phyloP scores from a whole-genome alignment of 148 eudicot genomes.

The Pouteria glomerata region DNA sequence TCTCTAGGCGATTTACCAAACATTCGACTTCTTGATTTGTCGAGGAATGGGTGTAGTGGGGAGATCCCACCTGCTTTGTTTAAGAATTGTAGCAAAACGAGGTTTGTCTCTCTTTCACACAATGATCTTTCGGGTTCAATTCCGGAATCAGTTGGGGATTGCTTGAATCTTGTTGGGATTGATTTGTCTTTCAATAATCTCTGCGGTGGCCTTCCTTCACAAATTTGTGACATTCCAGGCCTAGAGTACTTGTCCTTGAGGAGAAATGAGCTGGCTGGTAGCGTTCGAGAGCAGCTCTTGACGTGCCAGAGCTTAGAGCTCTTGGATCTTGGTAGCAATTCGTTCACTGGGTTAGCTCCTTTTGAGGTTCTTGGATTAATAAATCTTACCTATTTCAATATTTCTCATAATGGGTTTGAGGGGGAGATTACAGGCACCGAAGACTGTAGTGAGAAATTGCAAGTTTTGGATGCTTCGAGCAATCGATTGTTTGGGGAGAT shows the following conservation, averaged over 20 bases:
- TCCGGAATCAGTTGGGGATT: constrained; percentile 57
- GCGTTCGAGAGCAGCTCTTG: constrained; percentile 49
- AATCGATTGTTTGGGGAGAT: constrained; percentile 64
- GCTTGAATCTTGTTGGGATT: constrained; percentile 68
- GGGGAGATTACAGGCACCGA: constrained; percentile 43
- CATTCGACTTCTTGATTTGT: constrained; percentile 90
- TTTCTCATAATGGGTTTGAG: constrained; percentile 68
- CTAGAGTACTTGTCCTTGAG: constrained; percentile 65
- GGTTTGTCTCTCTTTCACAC: constrained; percentile 63
- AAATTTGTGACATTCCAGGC: constrained; percentile 45
- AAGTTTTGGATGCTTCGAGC: constrained; percentile 64
- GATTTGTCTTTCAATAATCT: constrained; percentile 74
- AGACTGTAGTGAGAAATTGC: constrained; percentile 54
- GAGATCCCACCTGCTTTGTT: constrained; percentile 64
- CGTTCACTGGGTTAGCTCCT: constrained; percentile 61
- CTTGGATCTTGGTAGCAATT: constrained; percentile 86
- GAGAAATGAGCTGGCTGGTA: constrained; percentile 58
- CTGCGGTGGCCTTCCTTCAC: constrained; percentile 54
- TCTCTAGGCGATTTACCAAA: constrained; percentile 67
- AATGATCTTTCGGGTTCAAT: constrained; percentile 75
- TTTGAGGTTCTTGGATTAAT: constrained; percentile 59
- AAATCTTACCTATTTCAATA: constrained; percentile 66
- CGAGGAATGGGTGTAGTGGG: constrained; percentile 64
- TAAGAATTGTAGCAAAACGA: constrained; percentile 59
- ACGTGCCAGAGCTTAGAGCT: constrained; percentile 59